These are phyloP conservation scores for Ceratocystis huliohia DNA, from an alignment of 2,329 filamentous ascomycete genomes.

Conservation along the genomic window DNA sequence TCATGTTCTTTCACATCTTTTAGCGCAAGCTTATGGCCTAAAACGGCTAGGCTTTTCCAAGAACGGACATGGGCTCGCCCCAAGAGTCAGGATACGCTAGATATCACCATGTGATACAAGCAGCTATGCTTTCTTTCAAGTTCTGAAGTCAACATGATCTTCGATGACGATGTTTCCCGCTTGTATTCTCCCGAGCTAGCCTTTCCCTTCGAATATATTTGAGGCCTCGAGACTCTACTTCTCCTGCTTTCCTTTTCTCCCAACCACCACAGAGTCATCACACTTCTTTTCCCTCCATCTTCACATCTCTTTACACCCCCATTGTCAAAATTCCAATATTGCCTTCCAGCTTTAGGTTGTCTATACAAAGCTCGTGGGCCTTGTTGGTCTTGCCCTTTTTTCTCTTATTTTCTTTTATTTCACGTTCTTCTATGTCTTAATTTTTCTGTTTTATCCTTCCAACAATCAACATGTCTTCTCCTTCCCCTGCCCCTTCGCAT, in stretches of 20 bases:
- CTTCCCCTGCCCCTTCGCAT: neutral
- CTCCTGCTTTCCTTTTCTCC: neutral
- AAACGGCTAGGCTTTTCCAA: neutral
- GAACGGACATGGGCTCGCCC: slow-evolving; percentile 4
- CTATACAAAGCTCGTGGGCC: too few species aligned
- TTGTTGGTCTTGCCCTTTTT: too few species aligned
- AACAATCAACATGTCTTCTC: too few species aligned
- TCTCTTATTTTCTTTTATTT: too few species aligned
- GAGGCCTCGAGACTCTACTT: neutral
- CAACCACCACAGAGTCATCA: neutral
- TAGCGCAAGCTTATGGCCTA: neutral
- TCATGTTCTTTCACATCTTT: neutral
- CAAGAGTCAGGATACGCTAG: slow-evolving; percentile 12
- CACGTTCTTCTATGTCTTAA: too few species aligned
- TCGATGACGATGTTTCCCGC: neutral
- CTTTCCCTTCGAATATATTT: neutral
- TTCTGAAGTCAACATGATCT: neutral
- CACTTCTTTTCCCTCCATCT: neutral
- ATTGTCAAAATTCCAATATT: neutral
- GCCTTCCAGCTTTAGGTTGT: too few species aligned
- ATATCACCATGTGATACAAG: slow-evolving; percentile 3
- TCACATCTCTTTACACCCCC: neutral
- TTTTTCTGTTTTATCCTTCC: too few species aligned
- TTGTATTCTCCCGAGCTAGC: neutral
- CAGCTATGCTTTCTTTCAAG: neutral